Conservation (phyloP, 139 green algal species). For the Chlamydomonas applanata region DNA sequence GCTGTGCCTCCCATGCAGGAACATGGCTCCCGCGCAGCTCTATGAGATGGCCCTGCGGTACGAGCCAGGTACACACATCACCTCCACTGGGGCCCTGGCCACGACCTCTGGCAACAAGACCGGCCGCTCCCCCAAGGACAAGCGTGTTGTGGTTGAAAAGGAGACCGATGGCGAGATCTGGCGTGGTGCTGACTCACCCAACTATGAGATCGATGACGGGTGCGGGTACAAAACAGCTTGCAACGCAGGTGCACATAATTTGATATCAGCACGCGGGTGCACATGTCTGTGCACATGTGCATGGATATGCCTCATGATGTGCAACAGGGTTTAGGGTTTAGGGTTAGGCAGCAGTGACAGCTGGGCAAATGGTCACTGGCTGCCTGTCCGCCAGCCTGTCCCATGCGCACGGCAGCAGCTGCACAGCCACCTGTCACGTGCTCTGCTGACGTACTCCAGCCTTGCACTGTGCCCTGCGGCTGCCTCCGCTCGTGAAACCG, state of each 20-base stretch:
- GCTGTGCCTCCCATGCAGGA: too few species aligned
- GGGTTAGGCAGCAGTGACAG: too few species aligned
- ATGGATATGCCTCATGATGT: too few species aligned
- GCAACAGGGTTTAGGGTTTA: background rate
- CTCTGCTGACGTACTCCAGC: background rate
- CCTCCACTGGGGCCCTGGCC: constrained; percentile 67
- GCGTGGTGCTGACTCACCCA: constrained; percentile 56
- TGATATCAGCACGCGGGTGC: too few species aligned
- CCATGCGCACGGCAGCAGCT: too few species aligned
- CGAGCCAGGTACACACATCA: constrained; percentile 71
- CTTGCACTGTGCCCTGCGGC: too few species aligned
- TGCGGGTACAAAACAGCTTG: too few species aligned
- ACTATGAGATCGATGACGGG: constrained; percentile 29
- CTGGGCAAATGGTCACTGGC: too few species aligned
- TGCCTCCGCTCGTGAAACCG: too few species aligned
- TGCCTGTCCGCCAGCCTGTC: too few species aligned
- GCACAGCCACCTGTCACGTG: background rate
- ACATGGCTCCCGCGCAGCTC: background rate
- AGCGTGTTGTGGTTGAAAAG: constrained; percentile 85
- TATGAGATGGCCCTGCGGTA: constrained; percentile 39
- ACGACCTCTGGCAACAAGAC: constrained; percentile 58
- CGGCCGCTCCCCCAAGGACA: constrained; percentile 88
- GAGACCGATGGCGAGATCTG: constrained; percentile 74
- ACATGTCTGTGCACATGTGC: too few species aligned
- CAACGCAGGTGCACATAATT: too few species aligned